These are phyloP conservation scores for Aethionema arabicum DNA, from an alignment of 345 rosid species.

Conservation along the genomic window DNA sequence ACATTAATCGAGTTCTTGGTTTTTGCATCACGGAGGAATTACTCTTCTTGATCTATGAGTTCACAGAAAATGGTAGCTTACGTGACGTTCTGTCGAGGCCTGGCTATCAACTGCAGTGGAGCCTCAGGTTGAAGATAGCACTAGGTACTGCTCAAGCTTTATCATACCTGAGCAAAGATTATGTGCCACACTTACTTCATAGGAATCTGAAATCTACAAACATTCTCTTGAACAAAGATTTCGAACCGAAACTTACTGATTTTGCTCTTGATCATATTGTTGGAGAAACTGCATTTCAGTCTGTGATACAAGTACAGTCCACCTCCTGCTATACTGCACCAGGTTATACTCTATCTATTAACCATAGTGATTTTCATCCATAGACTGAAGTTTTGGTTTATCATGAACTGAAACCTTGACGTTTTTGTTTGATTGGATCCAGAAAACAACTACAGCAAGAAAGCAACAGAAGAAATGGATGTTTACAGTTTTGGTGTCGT, in stretches of 20 bases:
- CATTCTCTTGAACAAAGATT: constrained; percentile 68
- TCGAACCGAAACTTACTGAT: constrained; percentile 78
- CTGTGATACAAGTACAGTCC: constrained; percentile 53
- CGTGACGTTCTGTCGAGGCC: constrained; percentile 56
- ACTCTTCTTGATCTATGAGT: constrained; percentile 71
- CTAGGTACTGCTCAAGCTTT: constrained; percentile 80
- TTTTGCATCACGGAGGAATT: constrained; percentile 75
- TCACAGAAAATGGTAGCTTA: constrained; percentile 68
- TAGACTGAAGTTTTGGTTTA: not conserved
- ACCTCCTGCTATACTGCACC: constrained; percentile 76
- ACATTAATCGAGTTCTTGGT: constrained; percentile 70
- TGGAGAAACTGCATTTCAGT: constrained; percentile 77
- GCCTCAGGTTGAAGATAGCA: constrained; percentile 73
- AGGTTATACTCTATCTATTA: constrained; percentile 45
- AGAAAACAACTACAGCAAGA: constrained; percentile 73
- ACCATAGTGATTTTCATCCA: not conserved
- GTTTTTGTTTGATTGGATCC: constrained; percentile 37
- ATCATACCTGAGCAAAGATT: constrained; percentile 76
- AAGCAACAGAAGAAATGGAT: constrained; percentile 80
- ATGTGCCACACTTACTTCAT: constrained; percentile 71
- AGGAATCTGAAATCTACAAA: constrained; percentile 75
- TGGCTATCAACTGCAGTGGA: constrained; percentile 63
- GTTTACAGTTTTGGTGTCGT: constrained; percentile 90
- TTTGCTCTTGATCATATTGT: constrained; percentile 70
- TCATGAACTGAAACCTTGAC: not conserved